Conservation (phyloP, 1,284 basidiomycete species). For the Hemileia vastatrix region DNA sequence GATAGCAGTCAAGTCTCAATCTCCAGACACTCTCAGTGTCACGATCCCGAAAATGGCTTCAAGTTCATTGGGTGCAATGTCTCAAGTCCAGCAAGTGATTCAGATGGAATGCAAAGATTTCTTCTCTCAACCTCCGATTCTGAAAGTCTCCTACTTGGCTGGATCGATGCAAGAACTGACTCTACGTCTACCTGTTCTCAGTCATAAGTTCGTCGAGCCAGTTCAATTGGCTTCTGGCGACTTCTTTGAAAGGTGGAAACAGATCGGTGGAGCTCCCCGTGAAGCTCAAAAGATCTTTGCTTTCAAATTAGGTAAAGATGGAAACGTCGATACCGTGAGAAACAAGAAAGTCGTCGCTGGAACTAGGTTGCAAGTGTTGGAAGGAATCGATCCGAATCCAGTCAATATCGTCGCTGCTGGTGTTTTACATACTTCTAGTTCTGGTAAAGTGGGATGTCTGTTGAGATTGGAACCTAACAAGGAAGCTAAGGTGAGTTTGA, state of each 20-base stretch:
- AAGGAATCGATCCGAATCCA: conserved; percentile 36
- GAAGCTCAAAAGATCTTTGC: conserved; percentile 38
- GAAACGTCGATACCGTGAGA: conserved; percentile 29
- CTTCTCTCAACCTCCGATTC: conserved; percentile 31
- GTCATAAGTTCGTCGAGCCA: conserved; percentile 37
- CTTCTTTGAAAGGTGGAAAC: conserved; percentile 41
- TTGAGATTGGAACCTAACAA: conserved; percentile 39
- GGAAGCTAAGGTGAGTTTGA: conserved; percentile 27
- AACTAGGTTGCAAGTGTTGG: conserved; percentile 30
- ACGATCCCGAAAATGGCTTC: conserved; percentile 33
- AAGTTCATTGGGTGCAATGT: conserved; percentile 32
- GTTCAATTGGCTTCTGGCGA: conserved; percentile 30
- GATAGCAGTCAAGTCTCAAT: conserved; percentile 27
- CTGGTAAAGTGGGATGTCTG: conserved; percentile 36
- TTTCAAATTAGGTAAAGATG: conserved; percentile 25
- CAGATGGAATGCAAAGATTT: conserved; percentile 34
- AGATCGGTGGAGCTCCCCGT: conserved; percentile 33
- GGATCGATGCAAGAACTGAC: conserved; percentile 35
- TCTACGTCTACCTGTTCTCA: conserved; percentile 32
- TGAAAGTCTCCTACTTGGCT: conserved; percentile 35
- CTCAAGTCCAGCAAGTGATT: conserved; percentile 35
- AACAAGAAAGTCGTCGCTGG: conserved; percentile 29
- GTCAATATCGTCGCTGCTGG: conserved; percentile 38
- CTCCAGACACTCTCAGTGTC: conserved; percentile 26
- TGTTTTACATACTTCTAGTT: conserved; percentile 30